Evolutionary conservation across 306 rosid genomes (phyloP), one percentile per base, ranked within the genome.

Genomic region (Inga leiocalycina): DNA sequence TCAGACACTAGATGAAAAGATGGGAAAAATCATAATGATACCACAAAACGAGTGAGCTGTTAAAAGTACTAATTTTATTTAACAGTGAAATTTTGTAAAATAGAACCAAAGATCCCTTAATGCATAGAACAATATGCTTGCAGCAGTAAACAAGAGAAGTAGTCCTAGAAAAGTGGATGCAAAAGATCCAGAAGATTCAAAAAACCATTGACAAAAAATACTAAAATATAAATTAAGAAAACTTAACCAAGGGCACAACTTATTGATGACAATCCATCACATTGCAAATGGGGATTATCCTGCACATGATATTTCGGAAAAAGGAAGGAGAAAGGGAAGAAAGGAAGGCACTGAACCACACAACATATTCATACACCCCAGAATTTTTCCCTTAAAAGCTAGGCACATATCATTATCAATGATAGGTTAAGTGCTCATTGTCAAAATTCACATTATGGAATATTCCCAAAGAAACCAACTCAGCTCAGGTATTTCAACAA

Each of bases 1-100:
- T 91, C 87, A 94, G 86, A 84, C 71, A 46, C 85, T 79, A 79
- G 45, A 69, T 46, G 75, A 14, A 30, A 77, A 75, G 49, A 49
- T 43, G 59, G 66, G 39, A 80, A 15, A 14, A 49, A 78, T 69
- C 67, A 83, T 54, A 64, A 71, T 68, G 45, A 74, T 44, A 65
- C 15, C 71, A 77, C 74, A 66, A 45, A 64, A 64, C 56, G 49
- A 78, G 71, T 41, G 43, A 20, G 27, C 19, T 20, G 68, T 56
- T 49, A 11, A 76, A 54, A 20, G 62, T 34, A 37, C 10, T 37
- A 9, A 59, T 70, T 71, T 57, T 49, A 30, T 14, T 22, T 46
- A 22, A 22, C 74, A 57, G 17, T 44, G 57, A 84, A 49, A 13
- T 69, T 65, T 65, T 78, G 41, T 83, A 65, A 39, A 20, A 57